Evolutionary conservation across 179 eudicot species (phyloP).

Genomic region (Spinacia oleracea): DNA sequence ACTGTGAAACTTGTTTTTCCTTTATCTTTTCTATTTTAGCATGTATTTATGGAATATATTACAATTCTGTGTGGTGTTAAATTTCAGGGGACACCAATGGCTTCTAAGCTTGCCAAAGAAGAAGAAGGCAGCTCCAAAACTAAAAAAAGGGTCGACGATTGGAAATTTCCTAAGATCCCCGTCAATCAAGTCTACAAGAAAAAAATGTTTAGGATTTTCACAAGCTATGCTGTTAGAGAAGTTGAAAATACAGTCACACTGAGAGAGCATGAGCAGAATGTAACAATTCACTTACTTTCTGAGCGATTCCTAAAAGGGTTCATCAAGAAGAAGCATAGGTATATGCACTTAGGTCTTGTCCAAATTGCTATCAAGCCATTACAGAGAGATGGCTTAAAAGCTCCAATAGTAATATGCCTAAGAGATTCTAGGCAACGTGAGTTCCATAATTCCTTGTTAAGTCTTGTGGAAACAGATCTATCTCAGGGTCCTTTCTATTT

Average conservation of each 20-base stretch:
- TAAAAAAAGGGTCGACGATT: background rate
- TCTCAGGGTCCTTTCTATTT: conserved; percentile 31
- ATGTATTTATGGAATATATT: too few species aligned
- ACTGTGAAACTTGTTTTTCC: too few species aligned
- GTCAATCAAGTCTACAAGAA: conserved; percentile 19
- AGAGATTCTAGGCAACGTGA: too few species aligned
- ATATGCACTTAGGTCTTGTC: conserved; percentile 33
- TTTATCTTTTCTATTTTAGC: too few species aligned
- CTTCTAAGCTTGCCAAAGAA: too few species aligned
- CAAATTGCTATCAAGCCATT: too few species aligned
- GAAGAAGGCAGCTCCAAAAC: background rate
- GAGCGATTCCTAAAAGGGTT: background rate
- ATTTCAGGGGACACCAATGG: too few species aligned
- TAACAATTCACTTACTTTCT: background rate
- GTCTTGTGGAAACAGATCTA: conserved; percentile 21
- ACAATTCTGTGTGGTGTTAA: too few species aligned
- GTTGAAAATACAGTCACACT: conserved; percentile 20
- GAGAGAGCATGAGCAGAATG: background rate
- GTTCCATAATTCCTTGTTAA: conserved; percentile 32
- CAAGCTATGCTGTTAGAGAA: conserved; percentile 19
- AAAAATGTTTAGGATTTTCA: conserved; percentile 1
- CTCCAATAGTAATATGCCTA: too few species aligned
- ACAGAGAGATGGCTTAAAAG: too few species aligned
- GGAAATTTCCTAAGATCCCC: conserved; percentile 11
- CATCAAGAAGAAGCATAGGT: conserved; percentile 7